phyloP scores from a whole-genome alignment of 2,329 filamentous ascomycete genomes.

The Claviceps citrina region DNA sequence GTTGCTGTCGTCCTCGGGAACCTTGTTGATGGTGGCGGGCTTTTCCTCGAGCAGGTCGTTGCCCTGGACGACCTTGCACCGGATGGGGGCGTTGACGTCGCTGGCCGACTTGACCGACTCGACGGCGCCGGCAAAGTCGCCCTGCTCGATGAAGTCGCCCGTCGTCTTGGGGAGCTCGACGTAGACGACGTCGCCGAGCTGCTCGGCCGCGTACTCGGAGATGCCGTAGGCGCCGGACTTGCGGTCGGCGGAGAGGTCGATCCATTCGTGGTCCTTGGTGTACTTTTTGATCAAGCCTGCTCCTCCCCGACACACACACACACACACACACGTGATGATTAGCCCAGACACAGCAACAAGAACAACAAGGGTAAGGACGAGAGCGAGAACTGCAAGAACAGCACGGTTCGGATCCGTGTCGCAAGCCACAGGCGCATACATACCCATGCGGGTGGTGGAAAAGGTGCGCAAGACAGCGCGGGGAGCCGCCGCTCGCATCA shows the following conservation, averaged over 20 bases:
- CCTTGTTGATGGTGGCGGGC: slow-evolving; percentile 75
- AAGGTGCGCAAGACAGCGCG: slow-evolving; percentile 28
- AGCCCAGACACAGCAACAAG: too few species aligned
- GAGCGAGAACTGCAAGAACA: too few species aligned
- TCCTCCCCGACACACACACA: too few species aligned
- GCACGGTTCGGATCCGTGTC: too few species aligned
- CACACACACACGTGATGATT: too few species aligned
- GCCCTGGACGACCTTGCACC: slow-evolving; percentile 57
- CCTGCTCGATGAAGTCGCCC: slow-evolving; percentile 52
- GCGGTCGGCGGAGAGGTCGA: slow-evolving; percentile 70
- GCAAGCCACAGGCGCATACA: slow-evolving; percentile 3
- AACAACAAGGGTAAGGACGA: too few species aligned
- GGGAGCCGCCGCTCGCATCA: slow-evolving; percentile 20
- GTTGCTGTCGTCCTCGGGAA: slow-evolving; percentile 61
- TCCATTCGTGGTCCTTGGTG: slow-evolving; percentile 97
- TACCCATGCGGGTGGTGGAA: slow-evolving; percentile 26
- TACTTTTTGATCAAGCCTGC: slow-evolving; percentile 64
- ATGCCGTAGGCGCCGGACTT: slow-evolving; percentile 75
- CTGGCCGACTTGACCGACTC: slow-evolving; percentile 98
- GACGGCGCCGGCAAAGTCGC: slow-evolving; percentile 82
- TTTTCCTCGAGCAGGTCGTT: slow-evolving; percentile 70
- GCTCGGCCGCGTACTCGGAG: slow-evolving; percentile 77
- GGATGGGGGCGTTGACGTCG: slow-evolving; percentile 82
- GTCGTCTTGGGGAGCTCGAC: slow-evolving; percentile 68
- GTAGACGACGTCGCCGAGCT: slow-evolving; percentile 91